Evolutionary conservation across 139 green algal species (phyloP).

Genomic region (Bryopsis sp.): DNA sequence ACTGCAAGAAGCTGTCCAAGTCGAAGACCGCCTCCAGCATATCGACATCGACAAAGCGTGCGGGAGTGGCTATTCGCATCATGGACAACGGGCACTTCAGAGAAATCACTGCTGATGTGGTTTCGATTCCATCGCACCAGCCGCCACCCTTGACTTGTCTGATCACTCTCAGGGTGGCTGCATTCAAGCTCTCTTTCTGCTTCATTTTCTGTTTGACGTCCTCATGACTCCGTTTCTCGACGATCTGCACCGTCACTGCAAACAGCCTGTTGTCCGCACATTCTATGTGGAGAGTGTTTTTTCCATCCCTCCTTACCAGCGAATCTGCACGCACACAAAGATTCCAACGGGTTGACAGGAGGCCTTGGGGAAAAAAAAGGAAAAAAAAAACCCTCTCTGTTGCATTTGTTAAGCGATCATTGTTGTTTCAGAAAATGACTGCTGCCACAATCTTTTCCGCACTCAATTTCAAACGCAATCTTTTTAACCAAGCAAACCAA

Average conservation of each 20-base stretch:
- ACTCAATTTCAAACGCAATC: background rate
- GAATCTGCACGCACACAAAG: background rate
- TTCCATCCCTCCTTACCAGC: background rate
- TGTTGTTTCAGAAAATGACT: background rate
- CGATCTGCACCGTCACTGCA: constrained; percentile 8
- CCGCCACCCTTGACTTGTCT: background rate
- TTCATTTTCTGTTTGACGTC: background rate
- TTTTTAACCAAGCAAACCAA: background rate
- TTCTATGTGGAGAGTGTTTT: constrained; percentile 7
- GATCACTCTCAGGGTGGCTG: background rate
- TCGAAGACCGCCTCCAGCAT: constrained; percentile 50
- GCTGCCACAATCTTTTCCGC: background rate
- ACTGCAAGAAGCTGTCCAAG: constrained; percentile 65
- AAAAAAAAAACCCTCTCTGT: background rate
- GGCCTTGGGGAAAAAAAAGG: background rate
- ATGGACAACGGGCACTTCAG: constrained; percentile 46
- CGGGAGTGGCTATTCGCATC: constrained; percentile 41
- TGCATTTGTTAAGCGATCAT: background rate
- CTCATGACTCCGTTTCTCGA: background rate
- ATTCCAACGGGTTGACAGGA: background rate
- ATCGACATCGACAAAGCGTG: constrained; percentile 28
- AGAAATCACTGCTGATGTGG: constrained; percentile 30
- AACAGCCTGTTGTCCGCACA: background rate
- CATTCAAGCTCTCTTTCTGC: background rate
- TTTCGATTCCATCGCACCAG: constrained; percentile 12